Percentiles rank a stretch among this genome's conserved stretches.
These are phyloP conservation scores for Coemansia sp. DNA, from an alignment of 371 early-diverging fungal species.

Conservation along the genomic window DNA sequence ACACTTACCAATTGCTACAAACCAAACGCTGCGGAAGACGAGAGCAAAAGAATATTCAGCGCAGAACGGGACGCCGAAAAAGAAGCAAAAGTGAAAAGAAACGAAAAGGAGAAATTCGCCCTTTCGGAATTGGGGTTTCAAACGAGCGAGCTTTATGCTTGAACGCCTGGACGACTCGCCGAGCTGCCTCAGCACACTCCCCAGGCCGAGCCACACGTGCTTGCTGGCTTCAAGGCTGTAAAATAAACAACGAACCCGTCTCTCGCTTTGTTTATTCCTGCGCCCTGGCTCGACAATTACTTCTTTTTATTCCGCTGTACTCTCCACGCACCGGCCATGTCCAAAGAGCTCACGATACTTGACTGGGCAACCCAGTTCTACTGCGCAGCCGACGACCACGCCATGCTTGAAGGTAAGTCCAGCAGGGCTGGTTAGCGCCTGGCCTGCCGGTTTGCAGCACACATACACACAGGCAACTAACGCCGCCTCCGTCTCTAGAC, in stretches of 20 bases:
- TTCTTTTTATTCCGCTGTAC: background rate
- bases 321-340: background rate
- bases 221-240: background rate
- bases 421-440: background rate
- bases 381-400: conserved; percentile 35
- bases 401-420: conserved; percentile 19
- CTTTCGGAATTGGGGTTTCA: background rate
- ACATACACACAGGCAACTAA: too few species aligned
- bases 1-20: conserved; percentile 1
- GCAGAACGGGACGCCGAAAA: background rate
- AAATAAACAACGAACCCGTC: background rate
- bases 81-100: background rate
- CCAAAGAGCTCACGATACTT: conserved; percentile 3
- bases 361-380: conserved; percentile 44
- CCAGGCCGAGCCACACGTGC: background rate
- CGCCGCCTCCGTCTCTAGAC: background rate
- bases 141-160: background rate
- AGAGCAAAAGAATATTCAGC: background rate
- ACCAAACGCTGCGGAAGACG: background rate
- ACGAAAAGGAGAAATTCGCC: background rate
- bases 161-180: background rate
- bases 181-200: background rate
- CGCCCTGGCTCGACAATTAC: background rate
- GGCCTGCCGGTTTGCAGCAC: too few species aligned
- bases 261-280: background rate